Evolutionary conservation across 441 rosid genomes (phyloP).

Genomic region (Populus hybrid): DNA sequence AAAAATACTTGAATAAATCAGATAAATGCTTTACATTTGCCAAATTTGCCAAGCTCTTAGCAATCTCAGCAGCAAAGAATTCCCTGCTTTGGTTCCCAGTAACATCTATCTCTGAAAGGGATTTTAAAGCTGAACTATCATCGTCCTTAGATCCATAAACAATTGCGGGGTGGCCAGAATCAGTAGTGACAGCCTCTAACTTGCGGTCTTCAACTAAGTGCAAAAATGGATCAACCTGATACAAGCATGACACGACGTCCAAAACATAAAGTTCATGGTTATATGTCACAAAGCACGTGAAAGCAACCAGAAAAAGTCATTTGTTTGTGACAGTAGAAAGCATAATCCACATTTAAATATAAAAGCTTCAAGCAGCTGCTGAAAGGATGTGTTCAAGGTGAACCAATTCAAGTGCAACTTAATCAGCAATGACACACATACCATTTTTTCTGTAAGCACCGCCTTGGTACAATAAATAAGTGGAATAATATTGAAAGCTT

Average conservation of each 20-base stretch:
- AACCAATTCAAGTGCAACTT: slow-evolving; percentile 13
- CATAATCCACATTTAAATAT: neutral
- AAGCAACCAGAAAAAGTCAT: neutral
- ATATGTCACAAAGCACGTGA: neutral
- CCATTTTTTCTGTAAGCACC: slow-evolving; percentile 60
- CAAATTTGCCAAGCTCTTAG: slow-evolving; percentile 60
- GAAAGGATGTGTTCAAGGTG: slow-evolving; percentile 1
- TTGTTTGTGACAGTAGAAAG: neutral
- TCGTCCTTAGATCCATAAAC: slow-evolving; percentile 77
- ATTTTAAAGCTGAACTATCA: slow-evolving; percentile 56
- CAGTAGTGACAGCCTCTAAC: slow-evolving; percentile 47
- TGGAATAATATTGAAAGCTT: slow-evolving; percentile 58
- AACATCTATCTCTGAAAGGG: slow-evolving; percentile 54
- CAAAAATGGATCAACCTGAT: slow-evolving; percentile 86
- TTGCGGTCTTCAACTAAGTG: slow-evolving; percentile 72
- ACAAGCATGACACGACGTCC: slow-evolving; percentile 24
- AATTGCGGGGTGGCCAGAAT: slow-evolving; percentile 31
- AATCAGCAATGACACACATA: slow-evolving; percentile 27
- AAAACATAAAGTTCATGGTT: slow-evolving; percentile 8
- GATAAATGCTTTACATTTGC: slow-evolving; percentile 49
- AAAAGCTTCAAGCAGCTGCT: neutral
- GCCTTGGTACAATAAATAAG: slow-evolving; percentile 52
- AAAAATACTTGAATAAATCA: slow-evolving; percentile 16
- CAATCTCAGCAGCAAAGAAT: slow-evolving; percentile 61
- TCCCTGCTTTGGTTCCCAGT: slow-evolving; percentile 58